Percentiles rank a stretch among this genome's conserved stretches.
Conservation (phyloP, 1,139 yeast species). For the Debaryomyces sp. region DNA sequence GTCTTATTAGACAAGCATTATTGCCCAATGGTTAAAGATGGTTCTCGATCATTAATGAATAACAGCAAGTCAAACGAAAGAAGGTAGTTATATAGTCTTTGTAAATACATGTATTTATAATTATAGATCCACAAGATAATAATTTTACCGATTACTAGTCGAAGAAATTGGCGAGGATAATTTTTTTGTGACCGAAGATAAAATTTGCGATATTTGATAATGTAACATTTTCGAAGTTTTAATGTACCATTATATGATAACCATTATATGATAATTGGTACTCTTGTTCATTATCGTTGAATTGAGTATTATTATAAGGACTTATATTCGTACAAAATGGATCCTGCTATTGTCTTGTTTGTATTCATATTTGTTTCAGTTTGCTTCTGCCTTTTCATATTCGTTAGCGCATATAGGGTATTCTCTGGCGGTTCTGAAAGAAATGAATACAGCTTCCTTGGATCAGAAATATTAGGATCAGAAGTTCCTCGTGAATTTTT, state of each 20-base stretch:
- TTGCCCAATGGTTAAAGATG: constrained; percentile 71
- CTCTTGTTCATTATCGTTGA: neutral
- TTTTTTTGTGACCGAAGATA: neutral
- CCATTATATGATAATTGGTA: neutral
- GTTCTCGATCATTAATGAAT: constrained; percentile 47
- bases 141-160: neutral
- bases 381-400: constrained; percentile 16
- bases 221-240: neutral
- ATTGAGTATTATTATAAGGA: neutral
- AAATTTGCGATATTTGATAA: neutral
- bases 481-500: constrained; percentile 34
- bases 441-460: constrained; percentile 21
- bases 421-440: constrained; percentile 15
- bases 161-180: neutral
- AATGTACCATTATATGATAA: neutral
- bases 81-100: constrained; percentile 4
- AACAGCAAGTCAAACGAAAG: constrained; percentile 29
- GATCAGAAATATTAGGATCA: constrained; percentile 20
- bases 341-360: constrained; percentile 16
- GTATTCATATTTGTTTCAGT: constrained; percentile 18
- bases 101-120: neutral
- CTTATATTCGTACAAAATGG: constrained; percentile 6
- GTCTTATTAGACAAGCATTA: constrained; percentile 79
- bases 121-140: neutral
- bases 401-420: constrained; percentile 18